Conservation (phyloP, 768 basidiomycete species). For the Lentinula lateritia region DNA sequence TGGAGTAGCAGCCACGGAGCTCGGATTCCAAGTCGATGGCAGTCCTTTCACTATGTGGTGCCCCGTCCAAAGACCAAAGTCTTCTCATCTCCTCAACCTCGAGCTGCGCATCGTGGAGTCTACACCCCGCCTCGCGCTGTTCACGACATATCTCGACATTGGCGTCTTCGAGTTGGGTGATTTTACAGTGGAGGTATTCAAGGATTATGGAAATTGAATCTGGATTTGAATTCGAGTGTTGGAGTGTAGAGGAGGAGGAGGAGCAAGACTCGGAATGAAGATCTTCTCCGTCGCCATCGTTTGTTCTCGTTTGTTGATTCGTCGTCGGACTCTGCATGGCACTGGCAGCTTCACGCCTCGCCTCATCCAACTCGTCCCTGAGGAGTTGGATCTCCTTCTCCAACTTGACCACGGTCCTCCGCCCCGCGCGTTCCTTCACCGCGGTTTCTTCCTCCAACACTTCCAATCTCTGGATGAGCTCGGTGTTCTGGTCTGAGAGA, state of each 20-base stretch:
- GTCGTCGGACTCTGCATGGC: constrained; percentile 11
- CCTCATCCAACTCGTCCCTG: constrained; percentile 66
- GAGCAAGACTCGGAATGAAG: too few species aligned
- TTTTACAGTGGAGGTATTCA: constrained; percentile 61
- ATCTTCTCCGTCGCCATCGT: background rate
- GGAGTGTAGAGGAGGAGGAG: background rate
- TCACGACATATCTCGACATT: constrained; percentile 62
- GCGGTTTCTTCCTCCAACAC: constrained; percentile 66
- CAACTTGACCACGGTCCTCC: constrained; percentile 61
- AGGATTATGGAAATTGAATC: background rate
- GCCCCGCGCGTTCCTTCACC: constrained; percentile 61
- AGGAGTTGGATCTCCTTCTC: constrained; percentile 78
- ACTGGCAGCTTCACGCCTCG: constrained; percentile 56
- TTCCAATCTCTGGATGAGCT: constrained; percentile 72
- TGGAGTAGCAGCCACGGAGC: too few species aligned
- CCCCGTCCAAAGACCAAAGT: too few species aligned
- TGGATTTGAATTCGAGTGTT: too few species aligned
- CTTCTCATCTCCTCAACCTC: constrained; percentile 58
- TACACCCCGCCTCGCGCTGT: constrained; percentile 55
- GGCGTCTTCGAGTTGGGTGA: constrained; percentile 70
- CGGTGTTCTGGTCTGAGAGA: constrained; percentile 79
- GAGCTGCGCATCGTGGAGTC: constrained; percentile 63
- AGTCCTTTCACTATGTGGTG: too few species aligned
- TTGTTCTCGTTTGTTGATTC: constrained; percentile 50
- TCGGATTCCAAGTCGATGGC: constrained; percentile 39